Evolutionary conservation across 257 asterid species (phyloP).

Genomic region (Dorcoceras hygrometricum): DNA sequence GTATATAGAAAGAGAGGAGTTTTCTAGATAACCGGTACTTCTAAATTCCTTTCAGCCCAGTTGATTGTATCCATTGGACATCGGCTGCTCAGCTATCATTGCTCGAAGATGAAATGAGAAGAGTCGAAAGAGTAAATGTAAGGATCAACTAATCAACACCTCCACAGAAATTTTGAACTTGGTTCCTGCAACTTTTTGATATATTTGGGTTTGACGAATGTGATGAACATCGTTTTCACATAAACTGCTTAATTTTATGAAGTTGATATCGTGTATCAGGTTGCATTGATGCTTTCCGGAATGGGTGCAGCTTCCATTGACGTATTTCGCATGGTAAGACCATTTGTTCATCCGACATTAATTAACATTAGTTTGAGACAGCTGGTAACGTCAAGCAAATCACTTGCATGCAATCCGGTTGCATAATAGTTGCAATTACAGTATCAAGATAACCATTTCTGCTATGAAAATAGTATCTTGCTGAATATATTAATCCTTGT

Average conservation of each 20-base stretch:
- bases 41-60: conserved; percentile 73
- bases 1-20: conserved; percentile 11
- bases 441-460: not conserved
- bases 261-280: conserved; percentile 45
- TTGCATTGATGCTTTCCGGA: conserved; percentile 92
- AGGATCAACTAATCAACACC: conserved; percentile 22
- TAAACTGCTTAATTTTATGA: not conserved
- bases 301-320: conserved; percentile 85
- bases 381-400: not conserved
- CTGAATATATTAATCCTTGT: conserved; percentile 10
- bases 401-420: not conserved
- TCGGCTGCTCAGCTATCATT: conserved; percentile 94
- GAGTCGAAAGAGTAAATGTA: conserved; percentile 98
- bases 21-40: conserved; percentile 19
- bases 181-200: conserved; percentile 3
- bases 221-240: not conserved
- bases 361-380: not conserved
- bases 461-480: not conserved
- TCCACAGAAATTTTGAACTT: not conserved
- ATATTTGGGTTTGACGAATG: not conserved
- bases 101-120: conserved; percentile 97
- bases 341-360: not conserved
- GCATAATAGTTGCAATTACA: not conserved
- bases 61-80: conserved; percentile 94
- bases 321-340: conserved; percentile 81